Evolutionary conservation across 1,284 basidiomycete genomes (phyloP).

Genomic region (Ceratobasidium sp.): DNA sequence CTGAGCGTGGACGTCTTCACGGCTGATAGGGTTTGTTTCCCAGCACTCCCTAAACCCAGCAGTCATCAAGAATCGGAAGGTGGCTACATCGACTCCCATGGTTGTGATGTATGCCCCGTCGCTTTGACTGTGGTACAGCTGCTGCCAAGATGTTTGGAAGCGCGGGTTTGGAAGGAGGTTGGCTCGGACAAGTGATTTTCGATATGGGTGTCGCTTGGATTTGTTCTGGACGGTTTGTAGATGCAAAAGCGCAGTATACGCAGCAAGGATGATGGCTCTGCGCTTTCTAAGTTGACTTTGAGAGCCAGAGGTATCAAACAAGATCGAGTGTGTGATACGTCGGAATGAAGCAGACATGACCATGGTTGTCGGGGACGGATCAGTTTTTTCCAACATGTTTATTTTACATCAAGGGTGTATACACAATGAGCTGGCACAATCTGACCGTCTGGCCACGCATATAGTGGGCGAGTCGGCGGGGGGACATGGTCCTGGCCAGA

Average conservation of each 20-base stretch:
- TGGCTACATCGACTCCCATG: conserved; percentile 12
- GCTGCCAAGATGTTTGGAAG: neutral
- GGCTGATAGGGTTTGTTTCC: neutral
- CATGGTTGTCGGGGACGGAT: neutral
- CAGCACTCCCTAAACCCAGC: neutral
- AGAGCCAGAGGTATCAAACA: neutral
- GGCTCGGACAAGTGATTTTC: neutral
- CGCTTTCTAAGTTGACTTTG: neutral
- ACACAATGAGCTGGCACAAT: neutral
- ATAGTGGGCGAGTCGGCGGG: too few relatives aligned
- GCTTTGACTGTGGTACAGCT: neutral
- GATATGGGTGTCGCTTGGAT: neutral
- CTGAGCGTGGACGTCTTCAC: neutral
- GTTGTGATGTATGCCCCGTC: conserved; percentile 6
- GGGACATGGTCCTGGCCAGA: too few relatives aligned
- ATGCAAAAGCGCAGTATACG: neutral
- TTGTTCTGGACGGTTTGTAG: neutral
- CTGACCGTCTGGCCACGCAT: too few relatives aligned
- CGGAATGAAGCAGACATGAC: neutral
- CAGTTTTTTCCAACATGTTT: neutral
- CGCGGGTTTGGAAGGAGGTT: conserved; percentile 47
- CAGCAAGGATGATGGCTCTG: neutral
- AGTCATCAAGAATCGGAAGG: neutral
- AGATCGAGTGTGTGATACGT: neutral
- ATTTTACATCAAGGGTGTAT: neutral